Base-by-base conservation (phyloP, 495 filamentous ascomycete genomes). In the Daldinia grandis region DNA sequence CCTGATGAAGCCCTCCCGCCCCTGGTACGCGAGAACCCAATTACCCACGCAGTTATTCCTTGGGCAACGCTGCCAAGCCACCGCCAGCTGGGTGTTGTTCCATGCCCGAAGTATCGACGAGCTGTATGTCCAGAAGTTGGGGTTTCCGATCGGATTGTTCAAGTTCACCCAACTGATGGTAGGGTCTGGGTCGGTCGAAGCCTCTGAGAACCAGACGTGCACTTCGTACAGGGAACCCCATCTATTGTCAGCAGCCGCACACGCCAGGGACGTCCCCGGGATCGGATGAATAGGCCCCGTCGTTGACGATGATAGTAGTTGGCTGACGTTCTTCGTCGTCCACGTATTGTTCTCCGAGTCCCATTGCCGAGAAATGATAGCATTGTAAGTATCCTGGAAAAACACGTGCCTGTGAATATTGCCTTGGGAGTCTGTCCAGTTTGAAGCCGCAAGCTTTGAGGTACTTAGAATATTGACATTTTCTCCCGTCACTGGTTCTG, bases 311-410 rank as follows among this genome's bases (percentile, higher is more conserved):
- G 61, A 19, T 51, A 73, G 58, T 12, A 73, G 28, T 17, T 62
- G 38, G 65, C 65, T 73, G 28, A 73, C 21, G 15, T 73, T 73
- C 33, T 62, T 51, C 51, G 70, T 73, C 61, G 35, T 51, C 70
- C 70, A 73, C 12, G 65, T 65, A 50, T 50, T 65, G 37, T 69
- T 73, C 19, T 73, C 61, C 40, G 70, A 72, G 33, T 72, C 69
- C 69, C 69, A 72, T 27, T 68, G 64, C 12, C 69, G 69, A 8
- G 56, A 51, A 7, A 72, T 72, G 42, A 72, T 64, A n/a, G 38
- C 6, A 17, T 54, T 68, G 50, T 64, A 37, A 0, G 64, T 55
- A 31, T 72, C 69, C 51, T 72, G 69, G 56, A 72, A 72, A 40
- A 72, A 72, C 30, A 72, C 64, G 27, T 49, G 64, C 10, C 69